Percentiles rank a stretch among this genome's conserved stretches.
phyloP scores from a whole-genome alignment of 2,329 filamentous ascomycete genomes.

The Simplicillium sp. region DNA sequence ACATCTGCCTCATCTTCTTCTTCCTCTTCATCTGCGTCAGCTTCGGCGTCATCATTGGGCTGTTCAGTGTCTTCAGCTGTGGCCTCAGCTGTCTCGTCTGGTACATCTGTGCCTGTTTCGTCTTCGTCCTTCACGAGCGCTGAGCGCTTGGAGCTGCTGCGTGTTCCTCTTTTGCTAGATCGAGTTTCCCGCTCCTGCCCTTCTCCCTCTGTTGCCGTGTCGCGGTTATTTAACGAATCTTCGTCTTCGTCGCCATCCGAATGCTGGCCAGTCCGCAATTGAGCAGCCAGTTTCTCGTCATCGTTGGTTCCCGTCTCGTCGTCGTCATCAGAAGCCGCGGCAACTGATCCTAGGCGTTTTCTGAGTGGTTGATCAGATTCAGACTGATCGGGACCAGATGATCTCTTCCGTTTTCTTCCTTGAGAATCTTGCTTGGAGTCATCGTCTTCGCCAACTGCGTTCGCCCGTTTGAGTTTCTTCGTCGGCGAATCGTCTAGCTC shows the following conservation, averaged over 20 bases:
- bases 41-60: conserved; percentile 22
- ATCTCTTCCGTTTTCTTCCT: conserved; percentile 41
- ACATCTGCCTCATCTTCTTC: conserved; percentile 51
- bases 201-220: conserved; percentile 19
- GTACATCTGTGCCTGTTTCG: conserved; percentile 9
- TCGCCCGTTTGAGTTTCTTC: conserved; percentile 19
- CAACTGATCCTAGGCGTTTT: conserved; percentile 44
- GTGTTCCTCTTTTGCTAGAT: conserved; percentile 29
- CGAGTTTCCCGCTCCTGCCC: conserved; percentile 20
- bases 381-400: conserved; percentile 31
- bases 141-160: conserved; percentile 29
- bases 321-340: conserved; percentile 22
- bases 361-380: conserved; percentile 38
- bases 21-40: conserved; percentile 36
- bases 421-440: conserved; percentile 21
- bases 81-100: conserved; percentile 19
- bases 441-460: conserved; percentile 14
- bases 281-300: conserved; percentile 24
- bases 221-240: conserved; percentile 16
- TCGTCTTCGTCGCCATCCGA: conserved; percentile 38
- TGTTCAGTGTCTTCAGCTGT: conserved; percentile 21
- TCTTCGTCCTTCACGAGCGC: conserved; percentile 14
- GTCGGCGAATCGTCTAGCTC: conserved; percentile 24
- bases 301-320: conserved; percentile 21
- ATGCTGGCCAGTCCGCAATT: conserved; percentile 26